phyloP scores from a whole-genome alignment of 2,329 filamentous ascomycete species.

The Fusarium xyrophilum region DNA sequence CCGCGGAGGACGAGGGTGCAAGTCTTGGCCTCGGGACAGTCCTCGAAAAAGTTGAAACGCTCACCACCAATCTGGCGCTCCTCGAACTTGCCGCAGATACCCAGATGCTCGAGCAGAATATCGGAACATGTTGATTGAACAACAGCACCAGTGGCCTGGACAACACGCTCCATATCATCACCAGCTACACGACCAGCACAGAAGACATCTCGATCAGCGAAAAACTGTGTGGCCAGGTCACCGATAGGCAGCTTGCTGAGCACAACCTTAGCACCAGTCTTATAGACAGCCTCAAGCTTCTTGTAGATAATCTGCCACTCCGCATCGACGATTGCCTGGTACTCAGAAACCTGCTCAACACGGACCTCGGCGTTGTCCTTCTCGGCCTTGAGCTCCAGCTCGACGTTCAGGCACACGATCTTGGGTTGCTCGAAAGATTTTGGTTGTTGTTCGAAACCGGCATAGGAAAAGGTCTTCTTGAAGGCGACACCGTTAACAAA shows the following conservation, averaged over 20 bases:
- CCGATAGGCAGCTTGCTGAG: conserved; percentile 97
- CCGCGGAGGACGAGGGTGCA: conserved; percentile 95
- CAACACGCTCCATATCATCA: conserved; percentile 95
- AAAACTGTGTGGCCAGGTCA: conserved; percentile 96
- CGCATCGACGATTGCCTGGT: conserved; percentile 98
- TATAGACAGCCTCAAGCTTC: conserved; percentile 94
- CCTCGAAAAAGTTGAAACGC: conserved; percentile 98
- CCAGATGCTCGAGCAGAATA: conserved; percentile 86
- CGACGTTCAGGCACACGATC: conserved; percentile 97
- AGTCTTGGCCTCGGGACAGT: conserved; percentile 93
- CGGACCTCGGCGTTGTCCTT: conserved; percentile 99
- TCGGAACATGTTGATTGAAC: conserved; percentile 97
- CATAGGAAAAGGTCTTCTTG: conserved; percentile 99
- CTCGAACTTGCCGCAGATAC: conserved; percentile 88
- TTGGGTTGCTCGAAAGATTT: conserved; percentile 94
- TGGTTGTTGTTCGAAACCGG: conserved; percentile 98
- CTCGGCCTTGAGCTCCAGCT: conserved; percentile 97
- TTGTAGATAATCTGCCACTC: conserved; percentile 99
- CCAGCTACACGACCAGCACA: conserved; percentile 91
- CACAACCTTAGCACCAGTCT: conserved; percentile 96
- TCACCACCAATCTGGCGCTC: conserved; percentile 97
- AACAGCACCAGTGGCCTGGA: conserved; percentile 90
- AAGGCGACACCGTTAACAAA: conserved; percentile 99
- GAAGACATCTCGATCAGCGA: conserved; percentile 97
- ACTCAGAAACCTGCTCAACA: conserved; percentile 97